A percentile compares a stretch with the other conserved stretches of the same genome.
phyloP scores from a whole-genome alignment of 2,329 filamentous ascomycete species.

The Aspergillus caelatus region DNA sequence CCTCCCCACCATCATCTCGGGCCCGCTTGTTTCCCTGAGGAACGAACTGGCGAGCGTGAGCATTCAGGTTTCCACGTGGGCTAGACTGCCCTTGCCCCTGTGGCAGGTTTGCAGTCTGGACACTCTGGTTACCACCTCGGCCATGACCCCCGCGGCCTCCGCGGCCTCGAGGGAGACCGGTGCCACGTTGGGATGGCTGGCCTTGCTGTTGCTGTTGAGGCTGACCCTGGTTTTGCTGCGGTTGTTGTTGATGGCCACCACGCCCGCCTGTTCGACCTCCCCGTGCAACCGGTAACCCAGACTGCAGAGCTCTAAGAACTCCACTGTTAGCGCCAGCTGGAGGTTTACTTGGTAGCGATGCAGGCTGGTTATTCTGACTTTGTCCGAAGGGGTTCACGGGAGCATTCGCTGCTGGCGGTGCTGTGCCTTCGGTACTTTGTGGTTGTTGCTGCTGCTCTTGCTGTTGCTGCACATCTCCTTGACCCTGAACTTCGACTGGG shows the following conservation, averaged over 20 bases:
- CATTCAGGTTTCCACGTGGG: slow-evolving; percentile 49
- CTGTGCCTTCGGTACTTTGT: slow-evolving; percentile 21
- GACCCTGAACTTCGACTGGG: slow-evolving; percentile 16
- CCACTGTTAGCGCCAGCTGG: slow-evolving; percentile 42
- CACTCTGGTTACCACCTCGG: slow-evolving; percentile 45
- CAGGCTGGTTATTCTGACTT: slow-evolving; percentile 28
- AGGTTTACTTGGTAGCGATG: slow-evolving; percentile 36
- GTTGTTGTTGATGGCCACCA: slow-evolving; percentile 36
- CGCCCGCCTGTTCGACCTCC: slow-evolving; percentile 46
- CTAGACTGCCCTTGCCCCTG: slow-evolving; percentile 33
- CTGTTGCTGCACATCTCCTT: slow-evolving; percentile 19
- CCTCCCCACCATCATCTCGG: slow-evolving; percentile 54
- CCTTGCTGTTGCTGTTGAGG: slow-evolving; percentile 22
- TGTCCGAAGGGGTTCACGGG: slow-evolving; percentile 32
- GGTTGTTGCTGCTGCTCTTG: slow-evolving; percentile 22
- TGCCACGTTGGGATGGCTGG: slow-evolving; percentile 36
- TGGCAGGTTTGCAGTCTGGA: slow-evolving; percentile 40
- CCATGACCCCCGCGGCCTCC: slow-evolving; percentile 43
- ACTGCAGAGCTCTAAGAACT: slow-evolving; percentile 47
- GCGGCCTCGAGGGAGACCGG: slow-evolving; percentile 48
- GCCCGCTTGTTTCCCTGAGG: slow-evolving; percentile 60
- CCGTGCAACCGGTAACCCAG: slow-evolving; percentile 48
- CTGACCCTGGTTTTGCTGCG: slow-evolving; percentile 34
- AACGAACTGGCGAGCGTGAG: slow-evolving; percentile 57
- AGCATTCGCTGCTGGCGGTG: slow-evolving; percentile 14